Percentiles rank a stretch among this genome's conserved stretches.
phyloP scores from a whole-genome alignment of 1,139 yeast species.

The Hanseniaspora sp. region DNA sequence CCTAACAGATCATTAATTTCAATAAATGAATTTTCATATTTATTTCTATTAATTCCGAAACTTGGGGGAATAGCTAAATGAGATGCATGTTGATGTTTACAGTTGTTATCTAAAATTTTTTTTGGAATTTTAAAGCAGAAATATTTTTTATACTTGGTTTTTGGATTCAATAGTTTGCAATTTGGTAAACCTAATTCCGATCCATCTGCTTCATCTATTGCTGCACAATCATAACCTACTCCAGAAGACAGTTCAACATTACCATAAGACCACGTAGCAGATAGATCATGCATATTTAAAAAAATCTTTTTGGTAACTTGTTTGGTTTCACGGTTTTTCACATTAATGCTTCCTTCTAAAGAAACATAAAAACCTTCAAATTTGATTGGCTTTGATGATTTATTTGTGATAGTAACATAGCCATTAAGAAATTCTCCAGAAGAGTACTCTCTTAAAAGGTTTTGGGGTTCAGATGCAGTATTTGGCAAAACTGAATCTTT shows the following conservation, averaged over 20 bases:
- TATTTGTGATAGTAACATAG: slow-evolving; percentile 38
- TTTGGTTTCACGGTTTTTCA: slow-evolving; percentile 26
- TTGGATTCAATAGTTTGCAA: slow-evolving; percentile 41
- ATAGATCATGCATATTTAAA: slow-evolving; percentile 35
- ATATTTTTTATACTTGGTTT: slow-evolving; percentile 45
- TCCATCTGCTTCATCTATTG: slow-evolving; percentile 39
- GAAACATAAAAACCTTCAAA: slow-evolving; percentile 53
- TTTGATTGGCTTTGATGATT: slow-evolving; percentile 33
- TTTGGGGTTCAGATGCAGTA: slow-evolving; percentile 27
- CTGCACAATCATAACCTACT: slow-evolving; percentile 37
- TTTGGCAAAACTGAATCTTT: slow-evolving; percentile 30
- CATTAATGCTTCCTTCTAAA: slow-evolving; percentile 39
- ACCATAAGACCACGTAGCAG: slow-evolving; percentile 36
- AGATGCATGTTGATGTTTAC: slow-evolving; percentile 42
- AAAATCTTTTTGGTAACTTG: slow-evolving; percentile 30
- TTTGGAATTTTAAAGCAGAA: slow-evolving; percentile 56
- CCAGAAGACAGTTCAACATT: slow-evolving; percentile 35
- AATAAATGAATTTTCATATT: slow-evolving; percentile 23
- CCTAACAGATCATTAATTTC: slow-evolving; percentile 29
- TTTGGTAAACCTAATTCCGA: slow-evolving; percentile 42
- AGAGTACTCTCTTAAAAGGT: slow-evolving; percentile 37
- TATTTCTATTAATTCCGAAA: slow-evolving; percentile 43
- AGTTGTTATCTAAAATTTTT: slow-evolving; percentile 44
- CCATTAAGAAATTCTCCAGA: slow-evolving; percentile 51
- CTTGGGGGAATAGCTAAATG: slow-evolving; percentile 58